phyloP scores from a whole-genome alignment of 2,329 filamentous ascomycete genomes.

The Curvularia spicifera region DNA sequence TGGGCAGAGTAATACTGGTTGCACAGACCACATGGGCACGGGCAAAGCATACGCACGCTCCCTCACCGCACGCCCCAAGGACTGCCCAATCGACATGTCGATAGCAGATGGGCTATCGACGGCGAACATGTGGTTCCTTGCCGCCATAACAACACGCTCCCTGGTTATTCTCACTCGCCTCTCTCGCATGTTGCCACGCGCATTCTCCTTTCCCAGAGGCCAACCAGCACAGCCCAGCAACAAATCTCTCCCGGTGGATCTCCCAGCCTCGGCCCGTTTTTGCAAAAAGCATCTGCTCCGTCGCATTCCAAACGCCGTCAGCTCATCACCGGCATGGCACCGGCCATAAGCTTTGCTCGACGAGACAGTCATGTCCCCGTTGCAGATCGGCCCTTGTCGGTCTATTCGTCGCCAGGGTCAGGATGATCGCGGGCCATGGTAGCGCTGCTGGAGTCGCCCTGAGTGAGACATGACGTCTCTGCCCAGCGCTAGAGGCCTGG shows the following conservation, averaged over 20 bases:
- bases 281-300: slow-evolving; percentile 12
- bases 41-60: neutral
- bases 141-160: neutral
- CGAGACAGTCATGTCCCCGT: neutral
- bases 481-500: neutral
- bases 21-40: neutral
- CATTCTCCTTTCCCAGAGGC: neutral
- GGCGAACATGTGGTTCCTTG: neutral
- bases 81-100: neutral
- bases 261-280: slow-evolving; percentile 16
- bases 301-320: slow-evolving; percentile 14
- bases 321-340: slow-evolving; percentile 24
- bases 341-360: slow-evolving; percentile 21
- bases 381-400: slow-evolving; percentile 6
- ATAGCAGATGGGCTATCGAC: slow-evolving; percentile 3
- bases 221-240: neutral
- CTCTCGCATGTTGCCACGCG: neutral
- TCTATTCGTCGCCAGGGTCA: slow-evolving; percentile 8
- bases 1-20: neutral
- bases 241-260: slow-evolving; percentile 18
- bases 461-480: slow-evolving; percentile 6
- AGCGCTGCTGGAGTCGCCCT: neutral
- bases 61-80: neutral
- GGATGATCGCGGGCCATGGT: neutral
- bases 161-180: neutral